phyloP scores from a whole-genome alignment of 352 stramenopile species.

The Phytophthora macrochlamydospora region DNA sequence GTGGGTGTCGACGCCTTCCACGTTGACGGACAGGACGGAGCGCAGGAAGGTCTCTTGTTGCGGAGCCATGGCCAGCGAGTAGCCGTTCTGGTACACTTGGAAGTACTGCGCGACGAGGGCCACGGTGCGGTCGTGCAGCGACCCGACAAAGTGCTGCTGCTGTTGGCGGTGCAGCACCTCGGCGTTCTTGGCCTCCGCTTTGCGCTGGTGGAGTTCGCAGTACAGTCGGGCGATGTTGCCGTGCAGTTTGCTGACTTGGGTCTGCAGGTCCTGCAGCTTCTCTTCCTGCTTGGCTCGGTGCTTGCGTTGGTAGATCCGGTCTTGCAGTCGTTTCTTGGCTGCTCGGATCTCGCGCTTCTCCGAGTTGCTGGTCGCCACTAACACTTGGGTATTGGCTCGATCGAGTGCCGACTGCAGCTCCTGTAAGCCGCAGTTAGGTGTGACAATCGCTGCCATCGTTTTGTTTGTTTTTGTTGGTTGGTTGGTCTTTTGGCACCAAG shows the following conservation, averaged over 20 bases:
- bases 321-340: slow-evolving; percentile 38
- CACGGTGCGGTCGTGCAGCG: slow-evolving; percentile 23
- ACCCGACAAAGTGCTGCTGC: slow-evolving; percentile 7
- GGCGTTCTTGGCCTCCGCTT: slow-evolving; percentile 6
- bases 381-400: slow-evolving; percentile 14
- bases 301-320: slow-evolving; percentile 44
- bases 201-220: slow-evolving; percentile 21
- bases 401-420: slow-evolving; percentile 18
- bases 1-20: slow-evolving; percentile 20
- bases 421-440: slow-evolving; percentile 14
- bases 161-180: slow-evolving; percentile 18
- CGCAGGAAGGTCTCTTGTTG: slow-evolving; percentile 36
- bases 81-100: slow-evolving; percentile 34
- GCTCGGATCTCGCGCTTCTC: slow-evolving; percentile 20
- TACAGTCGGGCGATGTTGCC: slow-evolving; percentile 33
- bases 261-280: slow-evolving; percentile 18
- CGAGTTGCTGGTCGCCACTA: slow-evolving; percentile 12
- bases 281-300: slow-evolving; percentile 43
- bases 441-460: slow-evolving; percentile 13
- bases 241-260: not conserved
- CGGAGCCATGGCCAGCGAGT: slow-evolving; percentile 16
- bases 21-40: slow-evolving; percentile 30
- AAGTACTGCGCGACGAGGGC: slow-evolving; percentile 37
- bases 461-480: no score
- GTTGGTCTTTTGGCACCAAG: no score